A percentile compares a stretch with the other conserved stretches of the same genome.
Evolutionary conservation across 148 eudicot species (phyloP).

Genomic region (Spergularia bocconei): DNA sequence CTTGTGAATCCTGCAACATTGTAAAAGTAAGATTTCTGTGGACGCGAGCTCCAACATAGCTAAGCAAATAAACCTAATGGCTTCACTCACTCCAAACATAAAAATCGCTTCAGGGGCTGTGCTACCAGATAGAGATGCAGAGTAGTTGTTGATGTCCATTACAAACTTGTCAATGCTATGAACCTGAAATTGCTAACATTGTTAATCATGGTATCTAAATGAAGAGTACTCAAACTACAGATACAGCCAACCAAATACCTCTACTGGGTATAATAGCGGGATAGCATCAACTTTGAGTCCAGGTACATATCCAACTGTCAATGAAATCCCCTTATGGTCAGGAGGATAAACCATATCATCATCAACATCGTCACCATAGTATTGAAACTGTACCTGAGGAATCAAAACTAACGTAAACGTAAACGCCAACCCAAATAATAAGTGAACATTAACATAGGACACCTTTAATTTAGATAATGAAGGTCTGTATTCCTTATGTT

Average conservation of each 20-base stretch:
- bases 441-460: too few relatives aligned
- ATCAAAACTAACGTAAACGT: neutral
- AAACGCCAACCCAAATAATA: too few relatives aligned
- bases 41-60: neutral
- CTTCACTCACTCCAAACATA: conserved; percentile 71
- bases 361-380: conserved; percentile 34
- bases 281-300: conserved; percentile 60
- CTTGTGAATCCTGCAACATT: conserved; percentile 42
- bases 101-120: conserved; percentile 73
- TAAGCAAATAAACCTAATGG: conserved; percentile 14
- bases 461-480: too few relatives aligned
- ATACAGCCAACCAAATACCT: conserved; percentile 20
- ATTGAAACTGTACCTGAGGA: conserved; percentile 29
- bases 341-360: conserved; percentile 23
- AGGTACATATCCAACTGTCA: conserved; percentile 81
- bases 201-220: neutral
- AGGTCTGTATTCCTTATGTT: too few relatives aligned
- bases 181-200: conserved; percentile 23
- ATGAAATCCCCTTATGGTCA: conserved; percentile 39
- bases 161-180: conserved; percentile 56
- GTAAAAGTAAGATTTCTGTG: conserved; percentile 3
- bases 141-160: conserved; percentile 47
- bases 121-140: conserved; percentile 54
- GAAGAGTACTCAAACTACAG: neutral
- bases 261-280: conserved; percentile 29